Evolutionary conservation across 2,329 filamentous ascomycete genomes (phyloP).

Genomic region (Fusarium metavorans): DNA sequence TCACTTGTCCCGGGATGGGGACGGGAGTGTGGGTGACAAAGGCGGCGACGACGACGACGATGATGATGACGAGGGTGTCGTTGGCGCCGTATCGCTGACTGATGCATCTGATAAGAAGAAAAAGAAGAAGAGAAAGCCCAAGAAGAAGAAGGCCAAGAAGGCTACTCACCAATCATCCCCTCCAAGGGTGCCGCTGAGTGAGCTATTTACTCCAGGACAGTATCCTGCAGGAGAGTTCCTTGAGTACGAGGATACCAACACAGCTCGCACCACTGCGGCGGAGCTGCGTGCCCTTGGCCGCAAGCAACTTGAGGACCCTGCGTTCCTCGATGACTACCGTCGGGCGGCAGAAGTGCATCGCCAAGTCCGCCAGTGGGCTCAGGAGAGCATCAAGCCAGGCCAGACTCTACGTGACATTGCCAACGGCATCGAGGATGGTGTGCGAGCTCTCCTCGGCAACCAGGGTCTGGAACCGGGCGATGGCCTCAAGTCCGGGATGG

Average conservation of each 20-base stretch:
- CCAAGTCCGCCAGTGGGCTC: conserved; percentile 83
- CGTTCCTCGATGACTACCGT: conserved; percentile 81
- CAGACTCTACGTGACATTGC: conserved; percentile 82
- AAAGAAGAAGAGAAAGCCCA: conserved; percentile 44
- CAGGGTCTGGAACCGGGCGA: conserved; percentile 80
- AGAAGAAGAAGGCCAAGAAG: conserved; percentile 44
- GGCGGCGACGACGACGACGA: conserved; percentile 48
- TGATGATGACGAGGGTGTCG: conserved; percentile 41
- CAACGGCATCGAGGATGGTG: conserved; percentile 83
- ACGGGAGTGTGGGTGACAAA: conserved; percentile 52
- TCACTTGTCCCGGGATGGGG: conserved; percentile 57
- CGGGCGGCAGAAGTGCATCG: conserved; percentile 84
- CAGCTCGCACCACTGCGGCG: conserved; percentile 36
- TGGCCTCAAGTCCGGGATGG: conserved; percentile 79
- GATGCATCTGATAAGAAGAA: conserved; percentile 40
- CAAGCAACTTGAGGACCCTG: conserved; percentile 43
- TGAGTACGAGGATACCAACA: conserved; percentile 40
- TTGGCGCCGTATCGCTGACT: conserved; percentile 37
- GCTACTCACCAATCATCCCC: conserved; percentile 47
- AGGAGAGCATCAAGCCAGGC: conserved; percentile 82
- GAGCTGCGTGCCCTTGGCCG: conserved; percentile 43
- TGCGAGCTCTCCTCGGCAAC: conserved; percentile 79
- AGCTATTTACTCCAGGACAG: conserved; percentile 45
- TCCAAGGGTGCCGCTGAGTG: conserved; percentile 48
- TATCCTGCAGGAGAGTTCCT: conserved; percentile 48